phyloP scores from a whole-genome alignment of 2,329 filamentous ascomycete species.

The Fusarium sp. region DNA sequence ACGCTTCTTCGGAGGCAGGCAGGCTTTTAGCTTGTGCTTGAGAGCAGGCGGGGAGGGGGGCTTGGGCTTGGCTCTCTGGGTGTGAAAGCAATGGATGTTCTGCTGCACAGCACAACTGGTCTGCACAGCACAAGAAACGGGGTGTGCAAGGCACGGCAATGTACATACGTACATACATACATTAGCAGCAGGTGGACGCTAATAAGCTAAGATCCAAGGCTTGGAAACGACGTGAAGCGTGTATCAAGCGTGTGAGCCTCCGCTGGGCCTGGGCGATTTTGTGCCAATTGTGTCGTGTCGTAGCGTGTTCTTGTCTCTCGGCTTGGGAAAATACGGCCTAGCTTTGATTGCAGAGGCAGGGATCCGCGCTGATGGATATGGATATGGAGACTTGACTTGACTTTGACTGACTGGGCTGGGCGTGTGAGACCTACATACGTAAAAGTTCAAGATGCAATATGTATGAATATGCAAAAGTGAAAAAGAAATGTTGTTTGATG shows the following conservation, averaged over 20 bases:
- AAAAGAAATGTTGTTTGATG: conserved; percentile 14
- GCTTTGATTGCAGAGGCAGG: conserved; percentile 37
- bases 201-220: conserved; percentile 14
- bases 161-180: conserved; percentile 1
- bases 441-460: conserved; percentile 11
- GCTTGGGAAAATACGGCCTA: conserved; percentile 42
- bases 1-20: conserved; percentile 40
- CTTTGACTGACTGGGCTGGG: conserved; percentile 1
- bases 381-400: conserved; percentile 17
- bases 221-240: conserved; percentile 40
- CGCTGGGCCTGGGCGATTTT: conserved; percentile 33
- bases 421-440: conserved; percentile 34
- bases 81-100: conserved; percentile 22
- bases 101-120: conserved; percentile 19
- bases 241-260: conserved; percentile 38
- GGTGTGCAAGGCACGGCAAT: conserved; percentile 37
- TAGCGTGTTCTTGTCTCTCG: conserved; percentile 47
- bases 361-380: conserved; percentile 36
- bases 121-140: conserved; percentile 34
- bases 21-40: conserved; percentile 25
- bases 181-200: neutral
- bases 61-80: conserved; percentile 17
- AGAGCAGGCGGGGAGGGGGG: conserved; percentile 23
- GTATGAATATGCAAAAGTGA: conserved; percentile 3
- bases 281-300: conserved; percentile 48